Percentiles rank a stretch among this genome's conserved stretches.
These are phyloP conservation scores for Musa troglodytarum DNA, from an alignment of 176 grass and related monocot species.

Conservation along the genomic window DNA sequence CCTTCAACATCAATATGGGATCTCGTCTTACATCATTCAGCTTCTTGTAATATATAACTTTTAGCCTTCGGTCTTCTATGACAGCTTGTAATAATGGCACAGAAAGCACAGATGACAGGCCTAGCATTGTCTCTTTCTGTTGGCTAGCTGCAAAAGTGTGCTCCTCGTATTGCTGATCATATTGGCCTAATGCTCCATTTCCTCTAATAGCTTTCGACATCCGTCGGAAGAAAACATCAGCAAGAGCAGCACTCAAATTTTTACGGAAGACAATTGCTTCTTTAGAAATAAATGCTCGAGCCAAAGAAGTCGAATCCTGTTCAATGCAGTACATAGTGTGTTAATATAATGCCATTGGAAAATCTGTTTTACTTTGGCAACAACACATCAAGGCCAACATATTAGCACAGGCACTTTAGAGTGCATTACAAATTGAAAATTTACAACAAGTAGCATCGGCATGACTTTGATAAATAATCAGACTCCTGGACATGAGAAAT, in stretches of 20 bases:
- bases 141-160: not conserved
- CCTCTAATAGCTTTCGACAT: constrained; percentile 27
- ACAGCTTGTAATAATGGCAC: constrained; percentile 19
- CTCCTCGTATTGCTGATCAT: not conserved
- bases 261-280: constrained; percentile 32
- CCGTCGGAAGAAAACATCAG: constrained; percentile 44
- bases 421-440: not conserved
- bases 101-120: constrained; percentile 6
- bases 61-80: constrained; percentile 42
- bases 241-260: constrained; percentile 30
- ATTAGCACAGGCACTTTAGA: no score
- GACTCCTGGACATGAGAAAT: no score
- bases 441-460: constrained; percentile 10
- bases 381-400: not conserved
- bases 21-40: constrained; percentile 38
- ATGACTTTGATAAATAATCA: no score
- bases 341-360: not conserved
- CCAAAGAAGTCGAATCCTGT: constrained; percentile 30
- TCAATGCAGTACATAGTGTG: not conserved
- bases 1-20: constrained; percentile 28
- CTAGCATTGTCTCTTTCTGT: constrained; percentile 1
- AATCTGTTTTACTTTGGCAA: not conserved
- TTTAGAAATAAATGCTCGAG: constrained; percentile 43
- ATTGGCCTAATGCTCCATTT: constrained; percentile 3
- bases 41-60: constrained; percentile 52